A percentile compares a stretch with the other conserved stretches of the same genome.
Evolutionary conservation across 176 grass and related monocot genomes (phyloP).

Genomic region (Calamus simplicifolius): DNA sequence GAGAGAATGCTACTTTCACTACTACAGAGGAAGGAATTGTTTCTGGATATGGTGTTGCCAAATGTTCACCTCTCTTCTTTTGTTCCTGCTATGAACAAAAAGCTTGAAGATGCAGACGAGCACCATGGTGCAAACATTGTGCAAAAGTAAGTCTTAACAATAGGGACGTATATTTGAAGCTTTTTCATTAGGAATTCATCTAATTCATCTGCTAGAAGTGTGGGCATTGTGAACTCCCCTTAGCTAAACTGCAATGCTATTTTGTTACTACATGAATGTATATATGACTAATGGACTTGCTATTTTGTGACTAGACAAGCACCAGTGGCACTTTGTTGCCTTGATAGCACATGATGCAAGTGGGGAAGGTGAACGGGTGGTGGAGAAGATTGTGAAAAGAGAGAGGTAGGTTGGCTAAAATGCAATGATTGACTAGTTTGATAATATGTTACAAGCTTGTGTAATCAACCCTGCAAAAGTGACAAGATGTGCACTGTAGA

Average conservation of each 20-base stretch:
- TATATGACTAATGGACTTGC: too few species aligned
- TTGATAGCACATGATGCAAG: constrained; percentile 42
- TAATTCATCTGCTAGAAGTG: too few species aligned
- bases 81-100: constrained; percentile 73
- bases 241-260: too few species aligned
- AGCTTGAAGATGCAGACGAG: constrained; percentile 67
- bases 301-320: constrained; percentile 29
- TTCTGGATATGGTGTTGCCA: constrained; percentile 74
- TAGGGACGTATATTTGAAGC: too few species aligned
- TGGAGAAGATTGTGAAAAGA: constrained; percentile 63
- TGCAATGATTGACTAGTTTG: constrained; percentile 66
- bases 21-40: constrained; percentile 93
- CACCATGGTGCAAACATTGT: constrained; percentile 66
- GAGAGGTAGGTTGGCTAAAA: constrained; percentile 85
- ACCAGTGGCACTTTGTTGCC: constrained; percentile 21
- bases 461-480: constrained; percentile 89
- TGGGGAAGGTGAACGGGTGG: constrained; percentile 75
- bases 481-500: constrained; percentile 70
- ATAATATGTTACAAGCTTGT: constrained; percentile 75
- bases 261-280: too few species aligned
- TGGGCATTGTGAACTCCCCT: too few species aligned
- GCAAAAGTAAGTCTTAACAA: constrained; percentile 31
- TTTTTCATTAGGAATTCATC: too few species aligned
- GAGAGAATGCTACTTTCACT: constrained; percentile 77
- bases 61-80: constrained; percentile 71